Percentiles rank a stretch among this genome's conserved stretches.
These are phyloP conservation scores for Solanum hybrid DNA, from an alignment of 305 asterid species.

Conservation along the genomic window DNA sequence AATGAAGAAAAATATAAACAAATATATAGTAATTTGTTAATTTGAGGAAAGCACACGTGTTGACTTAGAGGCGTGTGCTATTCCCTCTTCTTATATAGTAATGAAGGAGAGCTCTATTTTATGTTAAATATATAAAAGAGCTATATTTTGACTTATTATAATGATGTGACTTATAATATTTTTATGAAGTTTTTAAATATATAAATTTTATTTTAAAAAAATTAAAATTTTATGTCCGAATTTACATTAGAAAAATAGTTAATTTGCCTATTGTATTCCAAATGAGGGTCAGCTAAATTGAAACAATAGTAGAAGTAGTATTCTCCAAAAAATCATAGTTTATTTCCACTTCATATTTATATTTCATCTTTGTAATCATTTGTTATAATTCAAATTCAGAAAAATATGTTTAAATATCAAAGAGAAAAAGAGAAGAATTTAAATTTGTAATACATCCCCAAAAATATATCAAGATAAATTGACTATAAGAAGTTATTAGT, in stretches of 20 bases:
- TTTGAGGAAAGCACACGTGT: no score
- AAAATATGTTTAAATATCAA: not conserved
- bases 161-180: not conserved
- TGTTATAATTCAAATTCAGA: not conserved
- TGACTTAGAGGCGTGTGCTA: no score
- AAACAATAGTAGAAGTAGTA: not conserved
- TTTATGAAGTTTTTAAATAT: no score
- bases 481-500: not conserved
- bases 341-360: not conserved
- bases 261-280: not conserved
- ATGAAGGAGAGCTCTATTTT: not conserved
- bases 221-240: not conserved
- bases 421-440: not conserved
- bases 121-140: no score
- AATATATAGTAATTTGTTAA: no score
- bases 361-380: not conserved
- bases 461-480: not conserved
- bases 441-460: not conserved
- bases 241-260: not conserved
- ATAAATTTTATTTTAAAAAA: no score
- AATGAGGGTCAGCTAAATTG: not conserved
- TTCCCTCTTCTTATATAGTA: no score
- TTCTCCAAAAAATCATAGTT: not conserved
- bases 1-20: no score
- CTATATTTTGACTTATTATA: not conserved